Base-by-base conservation (phyloP, 208 protist species). In the Trypanosoma cruzi region DNA sequence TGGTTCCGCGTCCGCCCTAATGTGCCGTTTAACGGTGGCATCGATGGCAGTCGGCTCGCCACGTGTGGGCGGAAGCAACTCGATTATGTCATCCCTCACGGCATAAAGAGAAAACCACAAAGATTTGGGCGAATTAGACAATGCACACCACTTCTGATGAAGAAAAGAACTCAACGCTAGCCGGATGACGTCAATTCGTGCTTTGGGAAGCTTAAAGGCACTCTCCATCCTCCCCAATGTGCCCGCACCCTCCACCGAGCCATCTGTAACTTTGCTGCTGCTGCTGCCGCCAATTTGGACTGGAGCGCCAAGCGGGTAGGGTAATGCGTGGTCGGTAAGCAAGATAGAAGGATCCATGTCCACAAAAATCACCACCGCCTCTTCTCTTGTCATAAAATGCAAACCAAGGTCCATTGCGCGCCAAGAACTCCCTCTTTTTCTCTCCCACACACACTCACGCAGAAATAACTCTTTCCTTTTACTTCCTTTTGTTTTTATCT, bases 321-420 rank as follows among this genome's bases (percentile, higher is more conserved):
- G 81, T 28, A 82, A 66, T 0, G 75, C 85, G 48, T 79, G 37
- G 59, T 90, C 85, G 8, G 61, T 81, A 52, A 34, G 53, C 36
- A 56, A 71, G 56, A 74, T 64, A 22, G 64, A 74, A 16, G 59
- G 40, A 34, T 88, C 82, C 58, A 88, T 65, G 58, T 86, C 85
- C 2, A 88, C 29, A 63, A 91, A 75, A 46, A 86, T 37, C 34
- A 68, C 82, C 26, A 88, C 65, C 14, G 88, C 68, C 52, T 91
- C 82, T 36, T 59, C 57, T 3, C 77, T 57, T 46, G 75, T 77
- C 59, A 82, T 78, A 0, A 84, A 5, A 67, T 73, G 31, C 32
- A 59, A 55, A 50, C 14, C 6, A 34, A 78, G 56, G 37, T 78
- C 71, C 64, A 77, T 68, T 44, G 7, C 31, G 18, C 54, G n/a